These are phyloP conservation scores for Trypanosoma brucei DNA, from an alignment of 208 protist species.

Conservation along the genomic window DNA sequence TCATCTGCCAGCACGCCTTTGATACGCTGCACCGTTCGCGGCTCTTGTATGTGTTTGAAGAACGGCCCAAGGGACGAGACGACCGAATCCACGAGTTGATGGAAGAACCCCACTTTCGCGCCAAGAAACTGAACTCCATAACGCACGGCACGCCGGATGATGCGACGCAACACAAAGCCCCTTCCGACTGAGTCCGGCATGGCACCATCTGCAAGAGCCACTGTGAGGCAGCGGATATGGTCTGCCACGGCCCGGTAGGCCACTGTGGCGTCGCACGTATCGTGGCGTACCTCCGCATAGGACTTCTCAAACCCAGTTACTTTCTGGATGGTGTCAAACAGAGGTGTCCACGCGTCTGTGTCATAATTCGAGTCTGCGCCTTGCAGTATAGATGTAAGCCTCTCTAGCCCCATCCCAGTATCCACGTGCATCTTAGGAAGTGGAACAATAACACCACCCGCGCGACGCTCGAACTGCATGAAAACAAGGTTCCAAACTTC, in stretches of 20 bases:
- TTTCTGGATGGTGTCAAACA: constrained; percentile 96
- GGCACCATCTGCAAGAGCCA: constrained; percentile 96
- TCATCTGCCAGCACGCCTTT: constrained; percentile 92
- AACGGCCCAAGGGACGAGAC: constrained; percentile 85
- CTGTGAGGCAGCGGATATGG: constrained; percentile 98
- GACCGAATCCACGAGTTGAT: constrained; percentile 89
- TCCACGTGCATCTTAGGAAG: constrained; percentile 95
- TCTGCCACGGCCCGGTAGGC: constrained; percentile 99
- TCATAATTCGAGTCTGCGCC: constrained; percentile 98
- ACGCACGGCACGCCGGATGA: constrained; percentile 96
- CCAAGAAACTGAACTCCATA: constrained; percentile 95
- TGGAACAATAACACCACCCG: constrained; percentile 72
- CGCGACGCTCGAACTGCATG: constrained; percentile 97
- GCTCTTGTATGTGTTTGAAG: constrained; percentile 92
- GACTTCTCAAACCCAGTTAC: constrained; percentile 82
- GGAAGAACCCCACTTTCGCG: constrained; percentile 92
- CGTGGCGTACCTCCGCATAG: constrained; percentile 85
- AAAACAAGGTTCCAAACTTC: constrained; percentile 99
- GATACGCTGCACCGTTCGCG: constrained; percentile 79
- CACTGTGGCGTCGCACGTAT: constrained; percentile 88
- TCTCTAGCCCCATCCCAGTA: constrained; percentile 98
- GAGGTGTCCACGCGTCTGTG: constrained; percentile 96
- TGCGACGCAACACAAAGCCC: constrained; percentile 97
- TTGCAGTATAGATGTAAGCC: constrained; percentile 96
- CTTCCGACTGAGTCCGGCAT: constrained; percentile 92